phyloP scores from a whole-genome alignment of 176 grass and related monocot species.

The Hordeum marinum region DNA sequence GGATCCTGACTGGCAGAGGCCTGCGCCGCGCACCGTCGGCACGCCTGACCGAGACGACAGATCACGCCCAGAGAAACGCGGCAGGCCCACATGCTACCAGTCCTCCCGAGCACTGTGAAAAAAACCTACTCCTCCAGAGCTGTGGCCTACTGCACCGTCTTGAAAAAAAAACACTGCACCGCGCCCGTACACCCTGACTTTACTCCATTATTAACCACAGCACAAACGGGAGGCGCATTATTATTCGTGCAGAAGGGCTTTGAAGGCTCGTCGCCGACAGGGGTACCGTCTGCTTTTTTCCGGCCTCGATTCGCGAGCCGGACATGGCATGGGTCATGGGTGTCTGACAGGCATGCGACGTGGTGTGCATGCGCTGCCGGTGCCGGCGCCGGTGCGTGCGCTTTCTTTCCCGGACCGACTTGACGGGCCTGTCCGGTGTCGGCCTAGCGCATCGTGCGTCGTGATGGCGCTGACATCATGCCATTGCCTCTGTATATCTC shows the following conservation, averaged over 20 bases:
- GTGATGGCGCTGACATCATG: neutral
- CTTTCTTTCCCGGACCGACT: neutral
- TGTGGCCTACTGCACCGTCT: neutral
- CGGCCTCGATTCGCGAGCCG: neutral
- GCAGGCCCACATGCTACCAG: neutral
- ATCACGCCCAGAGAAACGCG: neutral
- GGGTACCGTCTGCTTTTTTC: neutral
- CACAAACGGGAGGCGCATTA: neutral
- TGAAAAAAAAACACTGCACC: neutral
- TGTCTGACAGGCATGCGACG: neutral
- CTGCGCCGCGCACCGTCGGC: neutral
- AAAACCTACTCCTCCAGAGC: neutral
- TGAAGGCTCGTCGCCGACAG: slow-evolving; percentile 6
- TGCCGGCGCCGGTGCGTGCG: too few species aligned
- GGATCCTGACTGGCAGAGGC: neutral
- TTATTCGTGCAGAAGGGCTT: neutral
- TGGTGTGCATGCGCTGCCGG: neutral
- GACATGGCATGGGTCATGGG: neutral
- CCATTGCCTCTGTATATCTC: too few species aligned
- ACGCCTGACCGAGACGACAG: neutral
- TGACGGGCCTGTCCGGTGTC: neutral
- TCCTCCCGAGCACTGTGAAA: neutral
- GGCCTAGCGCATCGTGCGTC: neutral
- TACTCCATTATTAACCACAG: too few species aligned
- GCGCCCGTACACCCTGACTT: neutral